Conservation (phyloP, 371 early-diverging fungal species). For the Mortierella sp. region DNA sequence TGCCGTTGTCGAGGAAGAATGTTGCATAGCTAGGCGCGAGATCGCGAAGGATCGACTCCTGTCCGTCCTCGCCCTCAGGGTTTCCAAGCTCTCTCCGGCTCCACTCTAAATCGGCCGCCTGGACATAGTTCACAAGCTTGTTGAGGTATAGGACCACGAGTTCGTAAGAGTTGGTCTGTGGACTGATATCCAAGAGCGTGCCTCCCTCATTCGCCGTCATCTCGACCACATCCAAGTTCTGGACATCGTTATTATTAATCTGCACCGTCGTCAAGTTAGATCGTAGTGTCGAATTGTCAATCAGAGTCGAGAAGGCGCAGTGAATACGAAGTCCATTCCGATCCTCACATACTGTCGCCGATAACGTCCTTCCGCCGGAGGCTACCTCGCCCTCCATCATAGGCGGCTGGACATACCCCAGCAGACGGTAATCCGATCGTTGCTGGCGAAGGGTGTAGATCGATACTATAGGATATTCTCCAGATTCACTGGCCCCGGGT, state of each 20-base stretch:
- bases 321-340: slow-evolving; percentile 40
- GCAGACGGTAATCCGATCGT: slow-evolving; percentile 30
- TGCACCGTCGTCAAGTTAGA: slow-evolving; percentile 45
- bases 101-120: slow-evolving; percentile 33
- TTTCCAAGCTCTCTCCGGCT: slow-evolving; percentile 31
- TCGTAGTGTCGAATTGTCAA: slow-evolving; percentile 16
- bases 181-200: slow-evolving; percentile 44
- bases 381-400: slow-evolving; percentile 32
- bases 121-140: slow-evolving; percentile 39
- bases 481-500: slow-evolving; percentile 2
- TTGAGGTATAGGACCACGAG: slow-evolving; percentile 37
- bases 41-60: slow-evolving; percentile 6
- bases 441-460: slow-evolving; percentile 53
- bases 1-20: slow-evolving; percentile 21
- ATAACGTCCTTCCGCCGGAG: slow-evolving; percentile 38
- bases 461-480: slow-evolving; percentile 38
- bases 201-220: slow-evolving; percentile 37
- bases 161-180: slow-evolving; percentile 44
- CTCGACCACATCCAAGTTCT: slow-evolving; percentile 27
- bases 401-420: slow-evolving; percentile 44
- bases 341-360: slow-evolving; percentile 43
- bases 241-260: slow-evolving; percentile 36
- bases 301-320: slow-evolving; percentile 38
- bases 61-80: slow-evolving; percentile 11
- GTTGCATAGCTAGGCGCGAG: no score